Conservation (phyloP, 768 basidiomycete species). For the Amanita molliuscula region DNA sequence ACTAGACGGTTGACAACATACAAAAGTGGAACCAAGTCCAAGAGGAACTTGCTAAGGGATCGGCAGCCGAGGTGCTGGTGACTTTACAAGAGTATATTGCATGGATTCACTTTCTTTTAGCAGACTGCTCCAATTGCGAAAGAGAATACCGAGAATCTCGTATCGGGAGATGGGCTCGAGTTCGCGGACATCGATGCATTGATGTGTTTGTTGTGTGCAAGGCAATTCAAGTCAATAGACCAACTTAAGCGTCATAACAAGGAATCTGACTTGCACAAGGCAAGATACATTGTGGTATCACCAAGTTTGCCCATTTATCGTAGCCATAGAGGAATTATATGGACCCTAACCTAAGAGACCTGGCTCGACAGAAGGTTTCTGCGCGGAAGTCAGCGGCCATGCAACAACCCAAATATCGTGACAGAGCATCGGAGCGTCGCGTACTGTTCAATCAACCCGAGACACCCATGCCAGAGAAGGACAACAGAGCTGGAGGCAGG, state of each 20-base stretch:
- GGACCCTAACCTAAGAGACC: slow-evolving; percentile 60
- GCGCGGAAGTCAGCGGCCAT: slow-evolving; percentile 24
- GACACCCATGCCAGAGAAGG: slow-evolving; percentile 52
- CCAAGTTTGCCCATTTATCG: slow-evolving; percentile 2
- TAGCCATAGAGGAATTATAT: slow-evolving; percentile 73
- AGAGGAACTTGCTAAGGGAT: slow-evolving; percentile 60
- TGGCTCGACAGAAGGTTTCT: slow-evolving; percentile 60
- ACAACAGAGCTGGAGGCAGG: slow-evolving; percentile 18
- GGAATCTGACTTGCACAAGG: slow-evolving; percentile 96
- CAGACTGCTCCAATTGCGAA: slow-evolving; percentile 5
- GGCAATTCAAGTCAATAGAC: slow-evolving; percentile 86
- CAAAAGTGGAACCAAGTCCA: slow-evolving; percentile 97
- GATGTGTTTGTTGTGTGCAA: slow-evolving; percentile 83
- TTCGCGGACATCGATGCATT: slow-evolving; percentile 68
- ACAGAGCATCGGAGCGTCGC: slow-evolving; percentile 88
- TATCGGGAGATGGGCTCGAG: slow-evolving; percentile 59
- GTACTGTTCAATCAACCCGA: slow-evolving; percentile 90
- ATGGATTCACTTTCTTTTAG: background rate
- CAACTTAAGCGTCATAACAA: slow-evolving; percentile 84
- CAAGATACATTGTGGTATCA: slow-evolving; percentile 14
- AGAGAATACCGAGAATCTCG: slow-evolving; percentile 22
- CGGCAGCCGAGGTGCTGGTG: slow-evolving; percentile 5
- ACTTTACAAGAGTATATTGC: background rate
- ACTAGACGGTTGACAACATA: slow-evolving; percentile 80
- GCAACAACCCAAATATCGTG: slow-evolving; percentile 71